A percentile compares a stretch with the other conserved stretches of the same genome.
Conservation (phyloP, 2,329 filamentous ascomycete genomes). For the Colletotrichum musicola region DNA sequence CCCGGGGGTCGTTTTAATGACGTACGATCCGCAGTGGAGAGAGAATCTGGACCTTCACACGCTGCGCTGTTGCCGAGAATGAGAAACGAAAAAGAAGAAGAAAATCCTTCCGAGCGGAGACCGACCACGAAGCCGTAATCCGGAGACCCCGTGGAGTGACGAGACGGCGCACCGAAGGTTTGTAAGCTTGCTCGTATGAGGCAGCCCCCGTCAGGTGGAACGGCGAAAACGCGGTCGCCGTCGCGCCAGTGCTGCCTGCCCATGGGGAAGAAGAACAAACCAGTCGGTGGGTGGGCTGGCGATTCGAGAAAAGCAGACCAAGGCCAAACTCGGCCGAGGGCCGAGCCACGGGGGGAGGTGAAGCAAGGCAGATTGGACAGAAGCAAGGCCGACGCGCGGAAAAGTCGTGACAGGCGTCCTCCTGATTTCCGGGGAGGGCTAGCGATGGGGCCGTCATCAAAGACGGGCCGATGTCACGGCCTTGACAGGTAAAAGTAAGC, state of each 20-base stretch:
- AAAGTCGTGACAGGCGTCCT: constrained; percentile 8
- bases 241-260: constrained; percentile 30
- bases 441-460: constrained; percentile 37
- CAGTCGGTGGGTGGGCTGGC: constrained; percentile 12
- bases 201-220: constrained; percentile 12
- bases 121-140: constrained; percentile 7
- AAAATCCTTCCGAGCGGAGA: constrained; percentile 29
- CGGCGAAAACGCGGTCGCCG: constrained; percentile 34
- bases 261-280: constrained; percentile 39
- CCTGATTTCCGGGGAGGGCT: constrained; percentile 25
- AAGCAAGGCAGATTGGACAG: constrained; percentile 14
- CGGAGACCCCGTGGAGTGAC: constrained; percentile 32
- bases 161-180: constrained; percentile 1
- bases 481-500: constrained; percentile 35
- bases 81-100: neutral
- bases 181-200: constrained; percentile 19
- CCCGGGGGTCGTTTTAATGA: constrained; percentile 22
- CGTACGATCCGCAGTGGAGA: constrained; percentile 31
- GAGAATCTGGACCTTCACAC: neutral
- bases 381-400: constrained; percentile 11
- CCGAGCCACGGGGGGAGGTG: constrained; percentile 12
- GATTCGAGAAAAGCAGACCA: constrained; percentile 23
- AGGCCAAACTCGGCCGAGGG: constrained; percentile 30
- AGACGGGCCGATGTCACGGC: constrained; percentile 38
- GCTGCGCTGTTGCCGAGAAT: neutral